Evolutionary conservation across 2,329 filamentous ascomycete genomes (phyloP), one percentile per base, ranked within the genome.

Genomic region (Ophiosphaerella korrae): DNA sequence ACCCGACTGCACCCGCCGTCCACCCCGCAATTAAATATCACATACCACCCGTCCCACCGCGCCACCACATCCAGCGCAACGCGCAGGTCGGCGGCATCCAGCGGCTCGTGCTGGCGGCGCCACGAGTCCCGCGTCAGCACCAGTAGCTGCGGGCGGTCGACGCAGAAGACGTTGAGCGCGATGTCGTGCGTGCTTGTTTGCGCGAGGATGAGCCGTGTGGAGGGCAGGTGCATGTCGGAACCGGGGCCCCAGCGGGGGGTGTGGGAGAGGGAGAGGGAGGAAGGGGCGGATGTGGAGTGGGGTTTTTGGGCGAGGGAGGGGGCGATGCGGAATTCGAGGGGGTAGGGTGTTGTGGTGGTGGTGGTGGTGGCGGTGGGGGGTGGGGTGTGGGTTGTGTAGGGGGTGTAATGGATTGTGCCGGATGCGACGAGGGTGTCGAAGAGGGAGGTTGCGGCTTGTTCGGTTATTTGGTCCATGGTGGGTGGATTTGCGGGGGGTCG

Each of bases 161-260:
- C 76, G 49, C 75, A 77, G 56, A 80, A 82, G 47, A 79, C 76
- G 63, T 83, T 83, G 50, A 78, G 63, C 1, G 75, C 69, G 7
- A 83, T 67, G 14, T 77, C 62, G 48, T 83, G 80, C 0, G 78
- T 77, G 13, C 36, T 43, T 14, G 74, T 76, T 12, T 80, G 56
- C 12, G 66, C 61, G 11, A 82, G 60, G 13, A 78, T 74, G 37
- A 77, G 74, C n/a, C 75, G 75, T 0, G 71, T 62, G 39, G 77
- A 71, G 38, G 71, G 71, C 47, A 76, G 77, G 50, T 77, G 78
- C 55, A 81, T 76, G 34, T 74, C 70, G 57, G 66, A 70, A 4
- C 69, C 70, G 21, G 68, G 67, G 0, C 71, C 71, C 60, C 66
- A 71, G 56, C 56, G 64, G 18, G 57, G 50, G 9, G 46, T 52